Evolutionary conservation across 192 early-diverging fungal genomes (phyloP), one percentile per base, ranked within the genome.

Genomic region (Linnemannia hyalina): DNA sequence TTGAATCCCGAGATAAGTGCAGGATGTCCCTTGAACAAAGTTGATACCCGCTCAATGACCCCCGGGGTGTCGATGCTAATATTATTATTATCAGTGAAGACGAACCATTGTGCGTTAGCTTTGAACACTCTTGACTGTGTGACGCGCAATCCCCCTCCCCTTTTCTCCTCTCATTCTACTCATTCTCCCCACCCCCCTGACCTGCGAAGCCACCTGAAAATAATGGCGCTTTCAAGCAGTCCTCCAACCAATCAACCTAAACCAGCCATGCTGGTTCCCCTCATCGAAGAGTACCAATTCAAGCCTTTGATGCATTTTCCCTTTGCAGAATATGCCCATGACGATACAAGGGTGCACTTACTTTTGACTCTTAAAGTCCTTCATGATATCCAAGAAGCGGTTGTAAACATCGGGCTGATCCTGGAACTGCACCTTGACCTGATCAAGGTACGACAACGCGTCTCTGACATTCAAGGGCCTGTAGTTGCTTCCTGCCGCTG

Each of bases 361-460:
- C 96, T 89, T 92, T 85, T 98, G 97, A 81, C 96, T 96, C 89
- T 99, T 99, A 83, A 99, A 99, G 86, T 99, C 99, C 91, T 99
- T 99, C 99, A 99, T 99, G 49, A 99, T 99, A 87, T 99, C 98
- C 85, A 99, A 77, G 88, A 99, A 99, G 73, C 94, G 92, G 84
- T 98, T 99, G 90, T 99, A 99, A 8, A 99, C 97, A 71, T 98
- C 97, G 4, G 98, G 97, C 13, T 96, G 94, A 77, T 97, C 95
- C 54, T 93, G 91, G 81, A 99, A 99, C 80, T 96, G 95, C 52
- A 94, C 92, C 83, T 98, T 98, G 13, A 99, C 99, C 82, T 97
- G 92, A 81, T 99, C 99, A 63, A 99, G 91, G 87, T 99, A 99
- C 40, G 97, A 94, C 46, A 99, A 89, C 0, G 99, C 99, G 81